Percentiles rank a stretch among this genome's conserved stretches.
Evolutionary conservation across 2,329 filamentous ascomycete genomes (phyloP).

Genomic region (Lasiodiplodia sp.): DNA sequence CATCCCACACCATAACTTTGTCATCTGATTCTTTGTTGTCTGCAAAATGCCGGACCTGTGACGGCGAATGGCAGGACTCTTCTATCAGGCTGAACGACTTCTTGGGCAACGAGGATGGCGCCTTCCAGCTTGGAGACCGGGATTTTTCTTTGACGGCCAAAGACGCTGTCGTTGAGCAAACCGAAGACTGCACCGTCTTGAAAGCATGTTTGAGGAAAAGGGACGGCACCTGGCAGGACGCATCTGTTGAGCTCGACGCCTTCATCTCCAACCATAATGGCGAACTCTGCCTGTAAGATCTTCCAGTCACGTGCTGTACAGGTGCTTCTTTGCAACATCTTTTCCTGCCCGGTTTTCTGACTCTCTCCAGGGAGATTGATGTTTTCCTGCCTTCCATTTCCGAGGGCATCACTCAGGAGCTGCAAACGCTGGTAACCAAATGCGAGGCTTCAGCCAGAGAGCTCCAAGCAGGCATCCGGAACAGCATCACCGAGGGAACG

Average conservation of each 20-base stretch:
- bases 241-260: conserved; percentile 7
- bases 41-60: conserved; percentile 5
- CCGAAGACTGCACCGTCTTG: not conserved
- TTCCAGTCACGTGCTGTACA: conserved; percentile 2
- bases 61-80: conserved; percentile 10
- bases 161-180: conserved; percentile 1
- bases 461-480: conserved; percentile 5
- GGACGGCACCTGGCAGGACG: conserved; percentile 9
- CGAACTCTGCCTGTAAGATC: conserved; percentile 12
- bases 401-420: not conserved
- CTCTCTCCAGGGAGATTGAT: conserved; percentile 6
- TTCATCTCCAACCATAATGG: conserved; percentile 20
- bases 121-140: conserved; percentile 16
- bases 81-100: conserved; percentile 13
- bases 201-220: not conserved
- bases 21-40: conserved; percentile 3
- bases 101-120: conserved; percentile 5
- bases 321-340: not conserved
- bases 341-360: not conserved
- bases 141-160: conserved; percentile 21
- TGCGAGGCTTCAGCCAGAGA: conserved; percentile 6
- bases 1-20: conserved; percentile 1
- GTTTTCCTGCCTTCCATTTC: not conserved
- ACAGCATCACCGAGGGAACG: conserved; percentile 2
- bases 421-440: conserved; percentile 6